Evolutionary conservation across 352 stramenopile species (phyloP).

Genomic region (Phytophthora ramorum): DNA sequence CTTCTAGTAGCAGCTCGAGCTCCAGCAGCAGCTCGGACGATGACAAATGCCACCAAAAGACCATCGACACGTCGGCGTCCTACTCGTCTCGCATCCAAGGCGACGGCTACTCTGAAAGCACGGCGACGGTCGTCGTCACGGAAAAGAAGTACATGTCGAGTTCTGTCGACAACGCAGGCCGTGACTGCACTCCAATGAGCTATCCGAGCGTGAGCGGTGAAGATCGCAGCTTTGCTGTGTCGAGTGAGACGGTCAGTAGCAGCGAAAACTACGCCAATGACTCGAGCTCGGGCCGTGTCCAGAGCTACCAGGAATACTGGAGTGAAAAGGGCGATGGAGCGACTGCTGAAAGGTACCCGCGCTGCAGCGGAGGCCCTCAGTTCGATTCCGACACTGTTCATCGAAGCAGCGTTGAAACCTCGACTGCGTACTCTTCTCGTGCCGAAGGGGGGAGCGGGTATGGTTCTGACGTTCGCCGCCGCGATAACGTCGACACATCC

Average conservation of each 20-base stretch:
- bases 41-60: background rate
- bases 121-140: background rate
- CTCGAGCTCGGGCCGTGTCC: background rate
- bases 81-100: background rate
- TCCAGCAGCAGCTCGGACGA: background rate
- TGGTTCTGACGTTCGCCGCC: background rate
- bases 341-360: background rate
- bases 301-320: constrained; percentile 1
- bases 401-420: background rate
- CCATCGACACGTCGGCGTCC: background rate
- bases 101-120: background rate
- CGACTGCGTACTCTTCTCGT: background rate
- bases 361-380: background rate
- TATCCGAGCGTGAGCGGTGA: background rate
- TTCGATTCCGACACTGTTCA: background rate
- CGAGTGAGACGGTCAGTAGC: background rate
- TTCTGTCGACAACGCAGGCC: background rate
- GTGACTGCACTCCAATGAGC: background rate
- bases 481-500: background rate
- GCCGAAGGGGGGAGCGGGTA: background rate
- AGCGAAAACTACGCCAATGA: background rate
- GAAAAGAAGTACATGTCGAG: background rate
- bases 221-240: background rate
- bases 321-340: background rate
- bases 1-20: constrained; percentile 6